Percentiles rank a stretch among this genome's conserved stretches.
Evolutionary conservation across 1,284 basidiomycete genomes (phyloP).

Genomic region (Moesziomyces sp.): DNA sequence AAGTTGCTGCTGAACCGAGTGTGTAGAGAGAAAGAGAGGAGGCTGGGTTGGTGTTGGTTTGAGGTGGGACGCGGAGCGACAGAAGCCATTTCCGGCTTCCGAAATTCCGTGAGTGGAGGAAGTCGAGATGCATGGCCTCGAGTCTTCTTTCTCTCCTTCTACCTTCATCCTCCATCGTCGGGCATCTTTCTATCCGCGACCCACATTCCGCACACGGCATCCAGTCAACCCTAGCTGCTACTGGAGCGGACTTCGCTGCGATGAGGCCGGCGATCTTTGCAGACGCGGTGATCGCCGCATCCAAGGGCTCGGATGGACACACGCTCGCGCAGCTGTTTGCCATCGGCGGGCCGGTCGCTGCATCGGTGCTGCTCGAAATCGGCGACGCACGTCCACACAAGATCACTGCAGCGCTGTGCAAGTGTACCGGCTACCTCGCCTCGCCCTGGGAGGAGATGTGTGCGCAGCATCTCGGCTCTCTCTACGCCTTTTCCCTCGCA

Average conservation of each 20-base stretch:
- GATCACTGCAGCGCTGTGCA: constrained; percentile 39
- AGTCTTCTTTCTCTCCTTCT: neutral
- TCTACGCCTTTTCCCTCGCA: constrained; percentile 43
- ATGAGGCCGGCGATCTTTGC: constrained; percentile 48
- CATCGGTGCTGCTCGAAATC: constrained; percentile 32
- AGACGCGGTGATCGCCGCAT: constrained; percentile 42
- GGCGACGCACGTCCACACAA: constrained; percentile 29
- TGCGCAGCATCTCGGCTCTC: constrained; percentile 32
- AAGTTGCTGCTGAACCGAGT: too few species aligned
- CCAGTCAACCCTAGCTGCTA: neutral
- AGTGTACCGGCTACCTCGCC: constrained; percentile 48
- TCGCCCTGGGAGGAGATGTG: constrained; percentile 61
- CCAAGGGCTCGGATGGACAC: constrained; percentile 25
- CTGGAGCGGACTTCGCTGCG: neutral
- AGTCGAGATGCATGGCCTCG: neutral
- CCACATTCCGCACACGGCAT: neutral
- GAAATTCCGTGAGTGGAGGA: neutral
- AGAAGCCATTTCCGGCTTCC: neutral
- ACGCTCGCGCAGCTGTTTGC: constrained; percentile 53
- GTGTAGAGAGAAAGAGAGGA: too few species aligned
- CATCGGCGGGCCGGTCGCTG: constrained; percentile 31
- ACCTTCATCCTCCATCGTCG: neutral
- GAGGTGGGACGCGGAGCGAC: too few species aligned
- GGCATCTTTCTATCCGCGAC: neutral
- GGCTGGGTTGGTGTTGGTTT: too few species aligned